Base-by-base conservation (phyloP, 2,329 filamentous ascomycete genomes). In the Fusarium veterinarium region DNA sequence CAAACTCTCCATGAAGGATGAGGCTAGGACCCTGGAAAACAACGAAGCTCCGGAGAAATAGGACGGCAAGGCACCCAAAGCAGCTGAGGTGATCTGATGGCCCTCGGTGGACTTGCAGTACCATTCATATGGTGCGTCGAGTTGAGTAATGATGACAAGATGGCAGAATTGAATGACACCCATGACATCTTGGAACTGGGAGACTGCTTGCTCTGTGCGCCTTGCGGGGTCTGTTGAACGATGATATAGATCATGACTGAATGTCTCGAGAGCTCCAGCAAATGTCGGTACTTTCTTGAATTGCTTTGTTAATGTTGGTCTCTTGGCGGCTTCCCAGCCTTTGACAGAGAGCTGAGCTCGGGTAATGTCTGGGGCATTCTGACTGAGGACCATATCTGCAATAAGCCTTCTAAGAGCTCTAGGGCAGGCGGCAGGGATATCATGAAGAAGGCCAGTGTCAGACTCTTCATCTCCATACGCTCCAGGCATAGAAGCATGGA, bases 101-200 rank as follows among this genome's bases (percentile, higher is more conserved):
- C 60, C 42, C 20, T 64, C 48, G 0, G 48, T 64, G 3, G 37
- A 65, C 1, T 11, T 64, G 20, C 62, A 64, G 14, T 64, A 64
- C 63, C 63, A 65, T 14, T 56, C 48, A 3, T 64, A 57, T 0
- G 60, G 60, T 0, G 63, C 63, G 10, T 64, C 60, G 13, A 65
- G 60, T 25, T 65, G 63, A 8, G 60, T 65, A 6, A 64, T 56
- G 1, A 65, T 65, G 0, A 65, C 19, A 6, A 65, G 5, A 17
- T 65, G 63, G 8, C 48, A 65, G 6, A 65, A 19, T 3, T 64
- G 62, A 1, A 64, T 46, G 16, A 35, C 40, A 1, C 62, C 59
- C 59, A 64, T 64, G 0, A 64, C 23, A 3, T 55, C 40, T 20
- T 64, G 46, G 6, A 64, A 64, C 38, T 64, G 61, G 1, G 33